Evolutionary conservation across 2,329 filamentous ascomycete genomes (phyloP), one percentile per base, ranked within the genome.

Genomic region (Lecanicillium sp.): DNA sequence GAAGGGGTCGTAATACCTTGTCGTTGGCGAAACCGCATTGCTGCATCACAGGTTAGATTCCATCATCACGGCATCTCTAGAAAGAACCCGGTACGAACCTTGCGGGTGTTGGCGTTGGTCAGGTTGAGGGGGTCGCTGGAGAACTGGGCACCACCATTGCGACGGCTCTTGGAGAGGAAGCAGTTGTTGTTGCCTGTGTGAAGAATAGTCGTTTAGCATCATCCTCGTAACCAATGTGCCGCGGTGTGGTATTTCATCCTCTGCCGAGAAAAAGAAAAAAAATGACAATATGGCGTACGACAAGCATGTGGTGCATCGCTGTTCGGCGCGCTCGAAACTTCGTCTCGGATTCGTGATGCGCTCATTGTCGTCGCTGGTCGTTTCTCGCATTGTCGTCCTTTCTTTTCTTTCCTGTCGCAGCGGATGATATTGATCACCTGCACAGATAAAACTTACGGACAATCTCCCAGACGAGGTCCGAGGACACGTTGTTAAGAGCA

Each of bases 51-150:
- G 17, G 29, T 32, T 33, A n/a, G n/a, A n/a, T n/a, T n/a, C n/a
- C n/a, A n/a, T n/a, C n/a, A n/a, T n/a, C n/a, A n/a, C n/a, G n/a
- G n/a, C n/a, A n/a, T n/a, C n/a, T n/a, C n/a, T 6, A 13, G 20
- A 41, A 28, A n/a, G 27, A 27, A 25, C 11, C 11, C 22, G 18
- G 9, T 53, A 42, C 62, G 50, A 69, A 92, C 87, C 82, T 94
- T 97, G 73, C 87, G 84, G 57, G 77, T 81, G 76, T 94, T 84
- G 70, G 82, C 74, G 83, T 96, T 97, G 66, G 71, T 76, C 68
- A 97, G 70, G 80, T 97, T 98, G 54, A 96, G 71, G 58, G 89
- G 87, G 65, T 97, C 90, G 57, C 85, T 84, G 55, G 90, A 97
- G 78, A 98, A 88, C 70, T 86, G 84, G 56, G 84, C 74, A 65